Base-by-base conservation (phyloP, 2,329 filamentous ascomycete species). In the Trichoderma sp. region DNA sequence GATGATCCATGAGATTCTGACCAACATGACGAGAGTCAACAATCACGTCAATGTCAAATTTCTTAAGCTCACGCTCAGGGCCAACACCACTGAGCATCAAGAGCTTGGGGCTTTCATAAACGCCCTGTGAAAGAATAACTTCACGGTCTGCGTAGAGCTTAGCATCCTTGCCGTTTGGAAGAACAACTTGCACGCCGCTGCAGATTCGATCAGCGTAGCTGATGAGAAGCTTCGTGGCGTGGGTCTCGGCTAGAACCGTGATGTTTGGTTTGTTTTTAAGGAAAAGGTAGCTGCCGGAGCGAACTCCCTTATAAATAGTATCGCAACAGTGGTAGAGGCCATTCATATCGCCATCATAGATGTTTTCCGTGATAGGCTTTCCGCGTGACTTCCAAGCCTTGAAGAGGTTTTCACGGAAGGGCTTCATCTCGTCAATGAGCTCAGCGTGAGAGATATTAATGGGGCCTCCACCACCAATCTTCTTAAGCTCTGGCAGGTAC, bases 31-130 rank as follows among this genome's bases (percentile, higher is more conserved):
- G 85, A 0, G 87, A 84, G 70, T 90, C 82, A 4, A 83, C 80
- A 24, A 89, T 72, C 0, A 86, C 77, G 1, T 81, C 74, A 71
- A 91, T 90, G n/a, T 80, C 77, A 73, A 86, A 83, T 61, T 81
- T 79, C n/a, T 81, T 71, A 4, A 91, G 82, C 71, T 89, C 84
- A 0, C 79, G 75, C 14, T 77, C 74, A 0, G 87, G 87, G 0
- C 89, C 89, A 46, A 91, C 83, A 21, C 89, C 89, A 63, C 83
- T 86, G 2, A 90, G 83, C 79, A 89, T 87, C 14, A 91, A 84
- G 3, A 91, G 78, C 76, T 91, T 89, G 6, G 88, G 88, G 1
- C 85, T 85, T 78, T 90, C 88, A 77, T 86, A 90, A 0, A 86
- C 83, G 21, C 89, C 89, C 16, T 79, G 75, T 0, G 81, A 81